These are phyloP conservation scores for Hirschioporus abietinus DNA, from an alignment of 768 basidiomycete species.

Conservation along the genomic window DNA sequence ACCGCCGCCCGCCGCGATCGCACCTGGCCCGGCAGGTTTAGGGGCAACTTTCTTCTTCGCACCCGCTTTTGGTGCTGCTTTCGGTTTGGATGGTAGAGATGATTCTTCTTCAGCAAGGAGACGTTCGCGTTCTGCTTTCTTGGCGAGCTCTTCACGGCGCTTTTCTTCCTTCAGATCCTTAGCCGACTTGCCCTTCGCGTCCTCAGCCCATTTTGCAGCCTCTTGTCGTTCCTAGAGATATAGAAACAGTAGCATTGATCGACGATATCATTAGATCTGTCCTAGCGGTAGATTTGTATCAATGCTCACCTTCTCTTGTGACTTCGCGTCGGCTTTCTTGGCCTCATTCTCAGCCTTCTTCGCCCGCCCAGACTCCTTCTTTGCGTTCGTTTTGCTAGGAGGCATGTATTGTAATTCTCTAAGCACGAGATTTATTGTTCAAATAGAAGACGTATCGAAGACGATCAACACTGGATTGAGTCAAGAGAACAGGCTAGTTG, in stretches of 20 bases:
- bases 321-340: slow-evolving; percentile 64
- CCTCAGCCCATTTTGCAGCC: slow-evolving; percentile 61
- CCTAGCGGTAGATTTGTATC: slow-evolving; percentile 2
- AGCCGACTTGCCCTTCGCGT: slow-evolving; percentile 58
- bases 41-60: slow-evolving; percentile 44
- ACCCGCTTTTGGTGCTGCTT: slow-evolving; percentile 58
- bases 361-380: slow-evolving; percentile 86
- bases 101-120: slow-evolving; percentile 89
- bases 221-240: slow-evolving; percentile 75
- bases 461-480: no score
- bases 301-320: slow-evolving; percentile 50
- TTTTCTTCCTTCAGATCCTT: slow-evolving; percentile 78
- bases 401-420: slow-evolving; percentile 45
- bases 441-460: no score
- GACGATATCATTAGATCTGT: slow-evolving; percentile 5
- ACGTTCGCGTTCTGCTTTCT: slow-evolving; percentile 83
- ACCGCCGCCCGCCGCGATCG: slow-evolving; percentile 70
- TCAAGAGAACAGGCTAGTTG: no score
- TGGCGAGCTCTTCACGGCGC: slow-evolving; percentile 71
- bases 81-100: slow-evolving; percentile 47
- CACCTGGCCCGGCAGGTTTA: slow-evolving; percentile 76
- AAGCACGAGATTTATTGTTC: no score
- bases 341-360: slow-evolving; percentile 91
- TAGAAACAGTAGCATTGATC: no score
- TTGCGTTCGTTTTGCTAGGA: slow-evolving; percentile 83